Conservation (phyloP, 129 eudicot species). For the Pulicaria dysenterica region DNA sequence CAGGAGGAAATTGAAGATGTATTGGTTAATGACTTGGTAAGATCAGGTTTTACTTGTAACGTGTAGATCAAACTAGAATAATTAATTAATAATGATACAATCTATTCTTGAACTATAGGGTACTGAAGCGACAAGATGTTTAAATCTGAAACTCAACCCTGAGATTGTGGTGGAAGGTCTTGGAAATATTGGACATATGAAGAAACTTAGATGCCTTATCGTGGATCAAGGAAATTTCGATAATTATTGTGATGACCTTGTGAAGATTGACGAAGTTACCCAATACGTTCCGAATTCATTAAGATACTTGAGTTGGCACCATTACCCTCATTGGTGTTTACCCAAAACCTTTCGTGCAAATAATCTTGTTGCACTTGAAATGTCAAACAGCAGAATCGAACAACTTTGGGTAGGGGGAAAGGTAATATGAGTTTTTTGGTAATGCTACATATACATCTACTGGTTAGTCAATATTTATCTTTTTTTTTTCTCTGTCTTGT, state of each 20-base stretch:
- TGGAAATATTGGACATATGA: background rate
- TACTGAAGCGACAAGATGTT: background rate
- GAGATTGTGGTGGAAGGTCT: background rate
- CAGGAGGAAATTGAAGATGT: constrained; percentile 24
- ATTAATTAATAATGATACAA: background rate
- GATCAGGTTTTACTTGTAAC: background rate
- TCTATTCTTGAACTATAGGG: background rate
- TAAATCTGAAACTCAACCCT: background rate
- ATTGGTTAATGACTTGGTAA: constrained; percentile 21
- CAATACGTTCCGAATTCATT: background rate
- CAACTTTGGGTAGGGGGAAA: constrained; percentile 13
- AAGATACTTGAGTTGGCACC: constrained; percentile 17
- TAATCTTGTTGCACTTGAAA: constrained; percentile 28
- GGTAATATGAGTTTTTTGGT: background rate
- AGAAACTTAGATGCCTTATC: background rate
- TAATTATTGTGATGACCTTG: background rate
- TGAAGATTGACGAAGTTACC: background rate
- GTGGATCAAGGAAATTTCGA: too few relatives aligned
- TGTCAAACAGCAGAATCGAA: background rate
- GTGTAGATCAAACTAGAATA: background rate
- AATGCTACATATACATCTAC: background rate
- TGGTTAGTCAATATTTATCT: background rate
- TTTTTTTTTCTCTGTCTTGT: background rate
- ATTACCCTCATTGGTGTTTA: background rate
- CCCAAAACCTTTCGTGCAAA: background rate